Percentiles rank a stretch among this genome's conserved stretches.
Evolutionary conservation across 768 basidiomycete species (phyloP).

Genomic region (Boletus patriciae): DNA sequence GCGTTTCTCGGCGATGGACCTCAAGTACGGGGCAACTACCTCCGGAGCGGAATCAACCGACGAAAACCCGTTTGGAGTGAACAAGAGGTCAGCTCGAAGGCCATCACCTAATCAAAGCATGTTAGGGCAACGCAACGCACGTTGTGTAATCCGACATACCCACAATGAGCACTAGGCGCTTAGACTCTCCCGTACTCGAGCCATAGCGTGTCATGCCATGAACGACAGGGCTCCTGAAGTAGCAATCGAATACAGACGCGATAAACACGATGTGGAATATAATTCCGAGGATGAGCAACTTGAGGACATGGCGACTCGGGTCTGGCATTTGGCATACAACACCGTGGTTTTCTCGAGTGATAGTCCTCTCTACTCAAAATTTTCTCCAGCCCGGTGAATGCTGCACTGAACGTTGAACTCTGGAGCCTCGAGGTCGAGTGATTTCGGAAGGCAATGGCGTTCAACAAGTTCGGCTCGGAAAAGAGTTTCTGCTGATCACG

Average conservation of each 20-base stretch:
- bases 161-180: constrained; percentile 77
- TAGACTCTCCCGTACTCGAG: constrained; percentile 49
- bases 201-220: constrained; percentile 68
- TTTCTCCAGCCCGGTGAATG: neutral
- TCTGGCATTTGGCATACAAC: constrained; percentile 13
- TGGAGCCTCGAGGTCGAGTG: neutral
- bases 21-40: constrained; percentile 71
- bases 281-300: constrained; percentile 64
- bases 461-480: neutral
- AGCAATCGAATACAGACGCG: constrained; percentile 79
- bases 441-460: neutral
- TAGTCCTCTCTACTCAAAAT: too few species aligned
- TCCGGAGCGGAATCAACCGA: constrained; percentile 50
- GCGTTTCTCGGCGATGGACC: constrained; percentile 60
- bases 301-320: constrained; percentile 24
- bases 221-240: constrained; percentile 82
- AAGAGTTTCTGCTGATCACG: too few species aligned
- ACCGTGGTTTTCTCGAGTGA: neutral
- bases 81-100: constrained; percentile 76
- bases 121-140: neutral
- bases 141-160: constrained; percentile 44
- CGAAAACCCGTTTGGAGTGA: constrained; percentile 61
- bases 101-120: constrained; percentile 61
- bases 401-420: too few species aligned
- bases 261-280: constrained; percentile 75